Base-by-base conservation (phyloP, 2,329 filamentous ascomycete genomes). In the Apiospora sp. region DNA sequence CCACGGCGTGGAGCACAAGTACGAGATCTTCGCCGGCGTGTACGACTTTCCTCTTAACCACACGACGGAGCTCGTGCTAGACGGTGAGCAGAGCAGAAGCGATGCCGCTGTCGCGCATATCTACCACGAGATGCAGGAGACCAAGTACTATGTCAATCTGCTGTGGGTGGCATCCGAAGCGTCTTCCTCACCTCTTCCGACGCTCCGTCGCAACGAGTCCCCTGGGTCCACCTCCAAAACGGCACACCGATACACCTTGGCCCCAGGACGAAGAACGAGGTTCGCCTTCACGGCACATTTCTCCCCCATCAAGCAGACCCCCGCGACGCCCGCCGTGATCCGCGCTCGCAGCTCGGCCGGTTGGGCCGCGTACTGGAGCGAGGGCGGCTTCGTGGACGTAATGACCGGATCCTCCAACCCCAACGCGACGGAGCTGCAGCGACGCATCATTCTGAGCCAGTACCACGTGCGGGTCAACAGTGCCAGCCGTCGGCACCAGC, bases 381-480 rank as follows among this genome's bases (percentile, higher is more conserved):
- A 79, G 6, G 84, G 84, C 0, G 84, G 83, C 0, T 86, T 86
- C 64, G 78, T 85, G 1, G 84, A 86, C 69, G 76, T 86, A 34
- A 84, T 82, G 0, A 74, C 78, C 0, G 58, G 34, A 8, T 82
- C 82, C 2, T 76, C 78, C 0, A 82, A 81, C 51, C 72, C 79
- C 0, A 82, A 82, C 14, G 83, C 84, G 4, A 80, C 81, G 1
- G 84, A 86, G 71, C 74, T 86, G 4, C 84, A 86, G 75, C 81
- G 84, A n/a, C 81, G 84, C 24, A 84, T 85, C 34, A 76, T 86
- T 1, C 73, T 82, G 8, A 85, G 84, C 6, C 84, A 85, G 71
- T 86, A 86, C 34, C 81, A 84, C 14, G 78, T 85, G 1, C 81
- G 83, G 0, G 82, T 86, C 3, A 86, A 86, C 49, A 82, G 81